Base-by-base conservation (phyloP, 2,329 filamentous ascomycete species). In the Stemphylium beticola region DNA sequence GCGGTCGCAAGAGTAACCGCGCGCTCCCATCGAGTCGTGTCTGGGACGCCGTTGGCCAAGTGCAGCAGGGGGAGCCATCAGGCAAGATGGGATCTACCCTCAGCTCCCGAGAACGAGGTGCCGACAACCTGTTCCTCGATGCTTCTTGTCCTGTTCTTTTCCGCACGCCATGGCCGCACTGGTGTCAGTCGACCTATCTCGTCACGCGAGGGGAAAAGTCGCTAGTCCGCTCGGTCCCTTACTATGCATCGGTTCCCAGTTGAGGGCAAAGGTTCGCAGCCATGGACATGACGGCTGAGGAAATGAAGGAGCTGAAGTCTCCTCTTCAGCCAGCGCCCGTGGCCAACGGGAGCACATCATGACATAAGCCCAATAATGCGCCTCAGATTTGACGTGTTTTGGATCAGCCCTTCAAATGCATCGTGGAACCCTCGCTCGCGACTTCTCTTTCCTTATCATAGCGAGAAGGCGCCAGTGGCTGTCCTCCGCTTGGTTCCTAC, bases 301-400 rank as follows among this genome's bases (percentile, higher is more conserved):
- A 72, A 67, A 73, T 73, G 70, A 72, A 64, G 58, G 57, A 61
- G 48, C 50, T 60, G 52, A 49, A 61, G 52, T 54, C 60, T 58
- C 61, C 60, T 61, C 57, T 57, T 46, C 56, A 34, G 56, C 62
- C 55, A 45, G 58, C 53, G 42, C 59, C 60, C 58, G 57, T 60
- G 57, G 57, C 68, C 66, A 67, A 65, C 65, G 59, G 61, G 53
- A 64, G 61, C 55, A 46, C 50, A 59, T 64, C 51, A 59, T 61
- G 59, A 59, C 59, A 54, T 61, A 59, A 60, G 57, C 55, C 58
- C 58, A 41, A 63, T 61, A 56, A 62, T 57, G 61, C 61, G 58
- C 61, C 53, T 54, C 52, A 42, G 50, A 54, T 53, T 58, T 66
- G 62, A 65, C 65, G 65, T 62, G 69, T 71, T 68, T 72, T 66